Evolutionary conservation across 805 yeast species (phyloP).

Genomic region (Candida vartiovaarae): DNA sequence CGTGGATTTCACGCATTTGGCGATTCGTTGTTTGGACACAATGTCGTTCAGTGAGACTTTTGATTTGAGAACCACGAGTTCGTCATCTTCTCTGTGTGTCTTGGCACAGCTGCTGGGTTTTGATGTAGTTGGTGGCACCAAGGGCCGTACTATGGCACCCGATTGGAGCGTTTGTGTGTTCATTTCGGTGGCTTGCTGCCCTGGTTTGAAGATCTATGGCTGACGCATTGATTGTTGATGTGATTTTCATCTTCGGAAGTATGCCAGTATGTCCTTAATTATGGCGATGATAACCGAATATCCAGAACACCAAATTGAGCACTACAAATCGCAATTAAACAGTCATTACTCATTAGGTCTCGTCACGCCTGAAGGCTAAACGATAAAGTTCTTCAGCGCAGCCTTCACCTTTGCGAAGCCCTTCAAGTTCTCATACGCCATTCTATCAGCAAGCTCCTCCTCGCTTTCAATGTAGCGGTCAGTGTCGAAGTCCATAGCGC

Average conservation of each 20-base stretch:
- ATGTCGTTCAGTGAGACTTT: constrained; percentile 11
- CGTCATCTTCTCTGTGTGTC: constrained; percentile 5
- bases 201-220: neutral
- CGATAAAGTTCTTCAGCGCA: constrained; percentile 9
- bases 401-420: constrained; percentile 36
- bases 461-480: constrained; percentile 43
- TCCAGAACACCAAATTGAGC: too few relatives aligned
- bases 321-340: too few relatives aligned
- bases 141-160: constrained; percentile 2
- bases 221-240: neutral
- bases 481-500: constrained; percentile 48
- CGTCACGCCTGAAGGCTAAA: neutral
- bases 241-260: too few relatives aligned
- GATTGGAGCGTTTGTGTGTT: neutral
- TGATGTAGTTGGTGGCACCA: neutral
- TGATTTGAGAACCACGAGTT: constrained; percentile 10
- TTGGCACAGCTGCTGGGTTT: neutral
- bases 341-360: neutral
- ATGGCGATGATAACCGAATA: too few relatives aligned
- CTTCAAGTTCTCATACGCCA: constrained; percentile 21
- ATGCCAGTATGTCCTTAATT: too few relatives aligned
- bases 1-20: constrained; percentile 9
- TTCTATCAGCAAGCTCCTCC: constrained; percentile 30
- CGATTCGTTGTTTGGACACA: constrained; percentile 12
- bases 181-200: neutral